These are phyloP conservation scores for Tubosaeta sp. DNA, from an alignment of 768 basidiomycete genomes.

Conservation along the genomic window DNA sequence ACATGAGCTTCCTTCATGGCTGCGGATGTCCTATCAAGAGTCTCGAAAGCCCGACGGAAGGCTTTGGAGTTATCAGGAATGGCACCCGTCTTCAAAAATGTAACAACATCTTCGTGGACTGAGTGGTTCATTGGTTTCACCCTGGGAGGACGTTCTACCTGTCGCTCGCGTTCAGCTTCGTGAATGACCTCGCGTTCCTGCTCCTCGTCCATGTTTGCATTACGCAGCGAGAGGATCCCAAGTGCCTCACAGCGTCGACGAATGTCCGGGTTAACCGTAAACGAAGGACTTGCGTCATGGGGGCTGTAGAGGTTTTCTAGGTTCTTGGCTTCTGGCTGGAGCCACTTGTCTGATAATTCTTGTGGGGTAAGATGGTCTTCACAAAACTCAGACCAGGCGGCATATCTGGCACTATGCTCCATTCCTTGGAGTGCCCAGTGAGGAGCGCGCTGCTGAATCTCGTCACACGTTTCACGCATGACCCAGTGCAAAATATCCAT, in stretches of 20 bases:
- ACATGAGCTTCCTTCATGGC: no score
- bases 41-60: no score
- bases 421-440: constrained; percentile 43
- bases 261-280: constrained; percentile 20
- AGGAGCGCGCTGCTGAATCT: constrained; percentile 35
- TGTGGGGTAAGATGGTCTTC: no score
- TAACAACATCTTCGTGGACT: no score
- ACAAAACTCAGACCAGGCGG: constrained; percentile 13
- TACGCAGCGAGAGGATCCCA: background rate
- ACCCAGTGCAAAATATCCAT: constrained; percentile 42
- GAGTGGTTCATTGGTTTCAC: no score
- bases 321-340: constrained; percentile 36
- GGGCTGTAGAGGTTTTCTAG: constrained; percentile 38
- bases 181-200: no score
- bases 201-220: background rate
- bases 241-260: constrained; percentile 2
- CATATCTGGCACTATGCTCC: constrained; percentile 28
- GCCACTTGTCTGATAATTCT: constrained; percentile 30
- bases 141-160: no score
- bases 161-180: no score
- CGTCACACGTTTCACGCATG: constrained; percentile 40
- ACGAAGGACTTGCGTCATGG: constrained; percentile 3
- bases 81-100: no score
- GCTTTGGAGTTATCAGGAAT: no score
- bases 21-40: no score